Base-by-base conservation (phyloP, 2,329 filamentous ascomycete species). In the Chaetomiaceae sp. region DNA sequence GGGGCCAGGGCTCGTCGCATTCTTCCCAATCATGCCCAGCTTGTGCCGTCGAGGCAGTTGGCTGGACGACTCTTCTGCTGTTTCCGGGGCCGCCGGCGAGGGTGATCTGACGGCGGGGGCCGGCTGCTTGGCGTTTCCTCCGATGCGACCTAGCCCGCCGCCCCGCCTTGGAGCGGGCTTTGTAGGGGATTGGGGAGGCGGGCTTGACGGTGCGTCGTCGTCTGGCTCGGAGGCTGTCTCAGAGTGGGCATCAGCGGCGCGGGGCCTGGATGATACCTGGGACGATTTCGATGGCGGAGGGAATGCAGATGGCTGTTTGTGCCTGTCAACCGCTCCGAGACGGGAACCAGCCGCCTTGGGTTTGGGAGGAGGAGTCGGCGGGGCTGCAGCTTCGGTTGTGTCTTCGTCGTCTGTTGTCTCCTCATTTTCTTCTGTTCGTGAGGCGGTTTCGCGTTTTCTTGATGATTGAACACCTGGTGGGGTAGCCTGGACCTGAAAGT, bases 401-500 rank as follows among this genome's bases (percentile, higher is more conserved):
- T 63, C 57, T 24, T 63, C 65, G 7, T 59, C 65, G 18, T 64
- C 65, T 6, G 57, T 51, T 9, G 65, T 67, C n/a, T 64, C 61
- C 18, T 63, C 59, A n/a, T 49, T 39, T n/a, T 50, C 47, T 10
- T 18, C 29, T 17, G 36, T 5, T 6, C 8, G 15, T 19, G 30
- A 7, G 30, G 39, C 47, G 32, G 38, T 47, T 27, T 46, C 41
- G 38, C 49, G 52, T 20, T 59, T 65, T 35, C 55, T 50, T 24
- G 56, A 54, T 11, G 63, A 55, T 38, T 30, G 15, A 51, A 54
- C 33, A 34, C 62, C 63, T 12, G 69, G 67, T 3, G 73, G 73
- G 1, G 73, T 74, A 17, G 65, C 61, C 49, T 76, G 75, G 7
- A 76, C 63, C 51, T 78, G 69, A 38, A 77, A 78, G 45, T 75